Evolutionary conservation across 306 rosid genomes (phyloP).

Genomic region (Malus sieversii): DNA sequence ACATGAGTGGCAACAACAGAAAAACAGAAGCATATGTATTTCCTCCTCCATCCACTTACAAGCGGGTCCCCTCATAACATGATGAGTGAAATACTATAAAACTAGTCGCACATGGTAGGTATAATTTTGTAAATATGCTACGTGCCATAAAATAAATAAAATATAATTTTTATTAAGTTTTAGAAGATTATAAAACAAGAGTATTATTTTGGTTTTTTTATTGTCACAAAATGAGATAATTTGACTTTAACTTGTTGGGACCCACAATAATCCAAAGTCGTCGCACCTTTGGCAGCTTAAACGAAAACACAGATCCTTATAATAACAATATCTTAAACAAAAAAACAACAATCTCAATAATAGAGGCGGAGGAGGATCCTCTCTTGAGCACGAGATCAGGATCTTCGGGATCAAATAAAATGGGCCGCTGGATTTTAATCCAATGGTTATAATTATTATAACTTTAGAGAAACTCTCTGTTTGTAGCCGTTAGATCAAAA

Average conservation of each 20-base stretch:
- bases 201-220: background rate
- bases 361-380: background rate
- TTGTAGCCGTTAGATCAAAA: no score
- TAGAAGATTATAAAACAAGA: background rate
- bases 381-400: no score
- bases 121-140: background rate
- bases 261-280: conserved; percentile 1
- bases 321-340: background rate
- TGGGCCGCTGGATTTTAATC: no score
- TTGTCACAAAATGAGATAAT: background rate
- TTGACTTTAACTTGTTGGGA: conserved; percentile 2
- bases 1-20: background rate
- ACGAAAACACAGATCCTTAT: background rate
- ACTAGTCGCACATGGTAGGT: background rate
- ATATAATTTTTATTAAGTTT: background rate
- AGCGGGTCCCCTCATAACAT: background rate
- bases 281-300: background rate
- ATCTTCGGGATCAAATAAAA: no score
- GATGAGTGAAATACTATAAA: background rate
- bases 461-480: no score
- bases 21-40: background rate
- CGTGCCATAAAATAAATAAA: background rate
- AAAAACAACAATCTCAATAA: background rate
- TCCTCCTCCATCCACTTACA: background rate
- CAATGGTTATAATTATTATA: no score